These are phyloP conservation scores for Solanum rostratum DNA, from an alignment of 257 asterid genomes.

Conservation along the genomic window DNA sequence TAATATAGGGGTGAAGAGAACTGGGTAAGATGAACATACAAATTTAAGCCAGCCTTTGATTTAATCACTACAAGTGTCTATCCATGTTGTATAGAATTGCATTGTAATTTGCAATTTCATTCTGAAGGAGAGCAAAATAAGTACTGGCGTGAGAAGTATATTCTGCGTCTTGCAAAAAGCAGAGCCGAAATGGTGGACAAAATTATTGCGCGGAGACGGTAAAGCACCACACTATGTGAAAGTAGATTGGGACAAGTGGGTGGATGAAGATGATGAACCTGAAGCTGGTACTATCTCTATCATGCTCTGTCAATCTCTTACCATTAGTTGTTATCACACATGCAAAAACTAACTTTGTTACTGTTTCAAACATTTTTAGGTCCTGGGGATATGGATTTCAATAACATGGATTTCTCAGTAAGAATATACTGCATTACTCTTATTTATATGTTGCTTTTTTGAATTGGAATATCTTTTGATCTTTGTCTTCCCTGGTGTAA, in stretches of 20 bases:
- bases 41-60: not conserved
- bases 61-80: not conserved
- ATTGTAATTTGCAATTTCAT: not conserved
- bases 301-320: not conserved
- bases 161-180: slow-evolving; percentile 75
- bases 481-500: not conserved
- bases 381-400: slow-evolving; percentile 62
- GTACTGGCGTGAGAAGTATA: slow-evolving; percentile 52
- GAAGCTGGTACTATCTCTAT: slow-evolving; percentile 20
- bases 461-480: not conserved
- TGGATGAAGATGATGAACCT: slow-evolving; percentile 76
- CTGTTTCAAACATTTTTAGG: slow-evolving; percentile 26
- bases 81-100: not conserved
- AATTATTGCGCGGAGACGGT: slow-evolving; percentile 56
- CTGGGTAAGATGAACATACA: not conserved
- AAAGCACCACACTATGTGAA: slow-evolving; percentile 86
- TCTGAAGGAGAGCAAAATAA: slow-evolving; percentile 71
- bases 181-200: slow-evolving; percentile 86
- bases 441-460: not conserved
- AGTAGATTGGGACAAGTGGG: slow-evolving; percentile 99
- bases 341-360: not conserved
- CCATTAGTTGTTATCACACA: not conserved
- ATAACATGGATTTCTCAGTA: slow-evolving; percentile 96
- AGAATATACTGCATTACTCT: not conserved
- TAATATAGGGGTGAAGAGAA: not conserved